Conservation (phyloP, 169 alveolate genomes). For the Blepharisma undulans region DNA sequence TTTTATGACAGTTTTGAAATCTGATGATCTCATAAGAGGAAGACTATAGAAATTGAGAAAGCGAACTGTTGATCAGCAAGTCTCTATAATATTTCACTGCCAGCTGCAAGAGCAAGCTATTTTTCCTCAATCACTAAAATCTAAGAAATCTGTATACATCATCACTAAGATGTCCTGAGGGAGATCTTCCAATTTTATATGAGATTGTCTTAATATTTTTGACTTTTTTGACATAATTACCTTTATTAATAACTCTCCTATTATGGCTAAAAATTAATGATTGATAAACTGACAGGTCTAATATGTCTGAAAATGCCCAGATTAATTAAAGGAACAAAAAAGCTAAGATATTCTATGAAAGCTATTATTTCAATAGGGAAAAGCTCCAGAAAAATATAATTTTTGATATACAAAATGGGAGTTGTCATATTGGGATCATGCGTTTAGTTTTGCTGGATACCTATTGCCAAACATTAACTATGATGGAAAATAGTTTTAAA, state of each 20-base stretch:
- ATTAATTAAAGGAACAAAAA: neutral
- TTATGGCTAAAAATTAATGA: neutral
- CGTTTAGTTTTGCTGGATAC: neutral
- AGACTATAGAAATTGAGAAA: neutral
- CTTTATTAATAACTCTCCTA: neutral
- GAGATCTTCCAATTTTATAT: neutral
- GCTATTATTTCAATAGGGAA: neutral
- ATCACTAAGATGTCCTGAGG: neutral
- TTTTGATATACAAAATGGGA: neutral
- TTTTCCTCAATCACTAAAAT: neutral
- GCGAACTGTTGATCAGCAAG: neutral
- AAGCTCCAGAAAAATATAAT: neutral
- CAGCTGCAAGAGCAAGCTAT: neutral
- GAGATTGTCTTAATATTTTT: neutral
- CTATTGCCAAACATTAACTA: neutral
- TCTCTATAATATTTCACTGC: neutral
- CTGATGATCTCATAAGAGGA: neutral
- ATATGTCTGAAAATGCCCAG: neutral
- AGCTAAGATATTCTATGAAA: neutral
- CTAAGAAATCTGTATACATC: neutral
- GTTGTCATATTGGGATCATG: neutral
- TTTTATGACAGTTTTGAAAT: neutral
- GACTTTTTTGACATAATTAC: neutral
- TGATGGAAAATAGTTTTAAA: neutral
- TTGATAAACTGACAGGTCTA: neutral